A percentile compares a stretch with the other conserved stretches of the same genome.
Evolutionary conservation across 805 yeast genomes (phyloP).

Genomic region (Candida pseudofarinosa): DNA sequence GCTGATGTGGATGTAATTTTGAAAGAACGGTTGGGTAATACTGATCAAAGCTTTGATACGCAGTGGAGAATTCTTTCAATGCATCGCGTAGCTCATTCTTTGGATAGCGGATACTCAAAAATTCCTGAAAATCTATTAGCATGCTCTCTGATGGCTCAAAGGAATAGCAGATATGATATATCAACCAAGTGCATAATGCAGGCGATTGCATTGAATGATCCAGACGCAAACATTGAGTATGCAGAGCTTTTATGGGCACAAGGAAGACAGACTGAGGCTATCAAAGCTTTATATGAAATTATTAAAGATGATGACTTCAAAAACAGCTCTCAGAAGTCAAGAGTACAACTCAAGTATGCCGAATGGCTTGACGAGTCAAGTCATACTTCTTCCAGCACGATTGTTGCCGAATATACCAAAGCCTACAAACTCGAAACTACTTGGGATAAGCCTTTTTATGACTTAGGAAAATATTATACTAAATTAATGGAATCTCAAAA

Average conservation of each 20-base stretch:
- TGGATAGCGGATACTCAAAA: slow-evolving; percentile 30
- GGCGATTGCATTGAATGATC: slow-evolving; percentile 44
- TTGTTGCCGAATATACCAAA: slow-evolving; percentile 62
- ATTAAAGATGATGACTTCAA: slow-evolving; percentile 18
- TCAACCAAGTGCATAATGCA: slow-evolving; percentile 65
- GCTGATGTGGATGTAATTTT: slow-evolving; percentile 18
- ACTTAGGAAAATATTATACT: slow-evolving; percentile 73
- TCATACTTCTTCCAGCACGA: slow-evolving; percentile 70
- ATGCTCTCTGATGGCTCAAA: slow-evolving; percentile 62
- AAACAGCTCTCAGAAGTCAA: slow-evolving; percentile 21
- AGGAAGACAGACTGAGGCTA: slow-evolving; percentile 83
- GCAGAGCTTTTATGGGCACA: slow-evolving; percentile 84
- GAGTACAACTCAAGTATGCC: slow-evolving; percentile 72
- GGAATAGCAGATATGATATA: slow-evolving; percentile 63
- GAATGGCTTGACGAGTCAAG: slow-evolving; percentile 87
- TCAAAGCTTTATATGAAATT: slow-evolving; percentile 54
- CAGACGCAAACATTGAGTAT: slow-evolving; percentile 64
- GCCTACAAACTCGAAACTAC: slow-evolving; percentile 51
- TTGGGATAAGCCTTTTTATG: slow-evolving; percentile 80
- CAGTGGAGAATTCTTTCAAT: slow-evolving; percentile 57
- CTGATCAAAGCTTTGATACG: slow-evolving; percentile 48
- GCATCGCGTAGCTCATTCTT: slow-evolving; percentile 45
- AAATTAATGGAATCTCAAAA: slow-evolving; percentile 68
- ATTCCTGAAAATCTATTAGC: slow-evolving; percentile 48
- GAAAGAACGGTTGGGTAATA: slow-evolving; percentile 26